phyloP scores from a whole-genome alignment of 1,284 basidiomycete species.

The Macrocystidia cucumis region DNA sequence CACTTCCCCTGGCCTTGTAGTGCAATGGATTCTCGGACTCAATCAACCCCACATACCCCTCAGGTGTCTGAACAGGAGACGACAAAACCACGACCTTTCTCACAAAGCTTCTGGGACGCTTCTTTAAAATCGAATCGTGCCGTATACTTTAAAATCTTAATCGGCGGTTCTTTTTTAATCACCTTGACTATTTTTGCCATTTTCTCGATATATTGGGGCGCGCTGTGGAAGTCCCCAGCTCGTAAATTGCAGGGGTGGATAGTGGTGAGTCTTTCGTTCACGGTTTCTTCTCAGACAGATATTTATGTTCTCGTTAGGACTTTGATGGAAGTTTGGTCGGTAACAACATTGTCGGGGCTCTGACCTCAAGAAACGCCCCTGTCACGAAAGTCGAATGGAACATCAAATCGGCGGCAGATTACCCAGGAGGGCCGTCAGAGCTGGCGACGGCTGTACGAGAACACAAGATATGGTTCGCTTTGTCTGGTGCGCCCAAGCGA shows the following conservation, averaged over 20 bases:
- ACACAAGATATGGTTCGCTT: constrained; percentile 34
- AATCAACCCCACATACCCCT: no score
- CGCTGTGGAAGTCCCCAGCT: constrained; percentile 33
- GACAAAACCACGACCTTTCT: no score
- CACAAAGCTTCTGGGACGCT: no score
- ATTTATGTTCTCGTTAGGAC: constrained; percentile 35
- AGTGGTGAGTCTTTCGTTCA: constrained; percentile 22
- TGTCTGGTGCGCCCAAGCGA: constrained; percentile 24
- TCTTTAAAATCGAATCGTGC: no score
- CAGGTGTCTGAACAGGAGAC: no score
- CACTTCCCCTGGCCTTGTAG: no score
- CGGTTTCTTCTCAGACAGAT: background rate
- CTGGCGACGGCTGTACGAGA: constrained; percentile 28
- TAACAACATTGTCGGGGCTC: constrained; percentile 25
- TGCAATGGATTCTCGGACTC: no score
- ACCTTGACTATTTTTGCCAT: constrained; percentile 29
- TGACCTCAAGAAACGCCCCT: constrained; percentile 16
- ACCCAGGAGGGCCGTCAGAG: constrained; percentile 29
- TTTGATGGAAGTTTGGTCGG: constrained; percentile 45
- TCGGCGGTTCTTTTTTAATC: constrained; percentile 22
- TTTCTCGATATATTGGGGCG: constrained; percentile 42
- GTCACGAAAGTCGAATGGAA: constrained; percentile 28
- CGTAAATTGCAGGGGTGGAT: constrained; percentile 31
- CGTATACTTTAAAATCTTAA: constrained; percentile 27
- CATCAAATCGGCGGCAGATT: constrained; percentile 27